Conservation (phyloP, 176 grass and related monocot genomes). For the Rhynchospora breviuscula region DNA sequence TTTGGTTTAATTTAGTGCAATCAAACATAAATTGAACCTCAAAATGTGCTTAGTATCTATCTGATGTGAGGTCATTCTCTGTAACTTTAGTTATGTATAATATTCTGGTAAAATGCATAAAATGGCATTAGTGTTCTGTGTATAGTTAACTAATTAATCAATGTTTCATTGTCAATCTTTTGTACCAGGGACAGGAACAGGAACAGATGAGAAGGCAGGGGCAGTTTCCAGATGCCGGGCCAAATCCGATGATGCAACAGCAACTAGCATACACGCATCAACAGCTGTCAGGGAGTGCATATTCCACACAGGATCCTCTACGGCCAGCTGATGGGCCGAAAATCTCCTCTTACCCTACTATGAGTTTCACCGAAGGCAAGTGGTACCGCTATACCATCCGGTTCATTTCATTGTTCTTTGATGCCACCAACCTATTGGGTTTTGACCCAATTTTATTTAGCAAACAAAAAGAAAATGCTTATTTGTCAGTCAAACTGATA, state of each 20-base stretch:
- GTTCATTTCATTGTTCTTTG: neutral
- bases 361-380: slow-evolving; percentile 12
- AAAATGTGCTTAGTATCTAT: neutral
- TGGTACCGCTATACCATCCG: neutral
- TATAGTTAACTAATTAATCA: neutral
- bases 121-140: neutral
- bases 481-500: neutral
- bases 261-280: neutral
- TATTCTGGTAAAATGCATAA: neutral
- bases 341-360: neutral
- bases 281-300: neutral
- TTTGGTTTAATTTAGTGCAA: neutral
- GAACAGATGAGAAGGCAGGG: slow-evolving; percentile 18
- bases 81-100: neutral
- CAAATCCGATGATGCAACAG: neutral
- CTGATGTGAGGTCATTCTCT: neutral
- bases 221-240: neutral
- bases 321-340: neutral
- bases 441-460: neutral
- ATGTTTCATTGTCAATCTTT: neutral
- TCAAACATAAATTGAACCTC: neutral
- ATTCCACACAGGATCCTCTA: slow-evolving; percentile 12
- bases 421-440: neutral
- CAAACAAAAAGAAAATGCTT: neutral
- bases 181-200: no score